A percentile compares a stretch with the other conserved stretches of the same genome.
Conservation (phyloP, 768 basidiomycete genomes). For the Termitomyces sp. region DNA sequence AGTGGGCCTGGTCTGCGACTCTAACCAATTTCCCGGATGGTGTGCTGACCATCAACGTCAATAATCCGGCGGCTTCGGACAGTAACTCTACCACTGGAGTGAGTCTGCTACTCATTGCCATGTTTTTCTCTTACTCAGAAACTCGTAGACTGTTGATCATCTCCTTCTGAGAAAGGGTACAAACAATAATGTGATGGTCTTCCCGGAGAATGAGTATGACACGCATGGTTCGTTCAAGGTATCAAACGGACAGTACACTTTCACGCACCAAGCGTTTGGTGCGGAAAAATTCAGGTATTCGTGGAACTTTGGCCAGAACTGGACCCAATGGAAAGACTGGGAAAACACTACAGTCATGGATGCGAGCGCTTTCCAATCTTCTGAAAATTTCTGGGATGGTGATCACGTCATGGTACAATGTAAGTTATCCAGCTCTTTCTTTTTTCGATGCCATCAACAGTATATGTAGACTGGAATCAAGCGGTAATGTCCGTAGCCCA, state of each 20-base stretch:
- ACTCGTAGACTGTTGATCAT: constrained; percentile 57
- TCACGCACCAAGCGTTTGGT: constrained; percentile 78
- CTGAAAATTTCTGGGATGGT: constrained; percentile 68
- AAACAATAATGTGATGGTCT: constrained; percentile 77
- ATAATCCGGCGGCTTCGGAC: constrained; percentile 40
- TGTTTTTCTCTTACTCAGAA: constrained; percentile 4
- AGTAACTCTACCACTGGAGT: constrained; percentile 51
- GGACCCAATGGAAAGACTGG: constrained; percentile 78
- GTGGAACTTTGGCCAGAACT: constrained; percentile 79
- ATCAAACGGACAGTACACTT: constrained; percentile 61
- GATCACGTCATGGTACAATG: constrained; percentile 88
- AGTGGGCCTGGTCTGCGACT: constrained; percentile 72
- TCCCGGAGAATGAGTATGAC: constrained; percentile 78
- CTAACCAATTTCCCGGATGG: constrained; percentile 76
- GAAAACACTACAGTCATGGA: constrained; percentile 67
- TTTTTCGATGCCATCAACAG: not conserved
- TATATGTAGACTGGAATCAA: constrained; percentile 67
- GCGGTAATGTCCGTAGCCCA: constrained; percentile 54
- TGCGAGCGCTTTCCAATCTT: constrained; percentile 43
- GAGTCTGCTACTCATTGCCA: constrained; percentile 18
- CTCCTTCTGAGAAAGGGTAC: constrained; percentile 78
- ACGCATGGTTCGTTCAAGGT: constrained; percentile 45
- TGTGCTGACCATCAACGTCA: constrained; percentile 66
- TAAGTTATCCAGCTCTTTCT: constrained; percentile 28
- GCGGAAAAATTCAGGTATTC: constrained; percentile 87